Evolutionary conservation across 345 rosid genomes (phyloP).

Genomic region (Euphorbia pulcherrima): DNA sequence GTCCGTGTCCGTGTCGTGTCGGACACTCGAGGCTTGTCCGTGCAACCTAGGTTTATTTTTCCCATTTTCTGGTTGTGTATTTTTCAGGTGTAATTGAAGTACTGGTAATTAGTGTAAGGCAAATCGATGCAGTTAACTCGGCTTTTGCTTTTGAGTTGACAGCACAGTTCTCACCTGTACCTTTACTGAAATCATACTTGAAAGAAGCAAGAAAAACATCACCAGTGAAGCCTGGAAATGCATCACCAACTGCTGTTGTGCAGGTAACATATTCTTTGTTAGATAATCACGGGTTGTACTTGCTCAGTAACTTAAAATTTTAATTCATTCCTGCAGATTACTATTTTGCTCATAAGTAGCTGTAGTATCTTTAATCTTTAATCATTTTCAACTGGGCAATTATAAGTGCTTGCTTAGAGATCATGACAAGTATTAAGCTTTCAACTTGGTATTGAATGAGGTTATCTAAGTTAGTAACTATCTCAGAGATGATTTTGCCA

Average conservation of each 20-base stretch:
- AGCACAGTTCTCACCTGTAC: conserved; percentile 73
- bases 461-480: background rate
- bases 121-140: conserved; percentile 93
- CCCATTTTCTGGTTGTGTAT: background rate
- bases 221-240: conserved; percentile 55
- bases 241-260: conserved; percentile 39
- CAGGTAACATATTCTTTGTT: conserved; percentile 43
- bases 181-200: conserved; percentile 74
- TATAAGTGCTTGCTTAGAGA: background rate
- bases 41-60: too few relatives aligned
- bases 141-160: conserved; percentile 94
- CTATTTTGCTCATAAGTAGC: background rate
- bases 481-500: conserved; percentile 2
- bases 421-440: background rate
- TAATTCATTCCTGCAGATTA: background rate
- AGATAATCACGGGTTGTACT: background rate
- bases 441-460: background rate
- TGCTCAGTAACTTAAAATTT: background rate
- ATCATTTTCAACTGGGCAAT: background rate
- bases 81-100: conserved; percentile 77
- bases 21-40: too few relatives aligned
- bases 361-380: background rate
- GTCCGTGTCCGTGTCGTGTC: too few relatives aligned
- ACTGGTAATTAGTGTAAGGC: conserved; percentile 78
- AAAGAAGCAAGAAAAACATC: conserved; percentile 70